Evolutionary conservation across 2,329 filamentous ascomycete genomes (phyloP).

Genomic region (Colletotrichum scovillei): DNA sequence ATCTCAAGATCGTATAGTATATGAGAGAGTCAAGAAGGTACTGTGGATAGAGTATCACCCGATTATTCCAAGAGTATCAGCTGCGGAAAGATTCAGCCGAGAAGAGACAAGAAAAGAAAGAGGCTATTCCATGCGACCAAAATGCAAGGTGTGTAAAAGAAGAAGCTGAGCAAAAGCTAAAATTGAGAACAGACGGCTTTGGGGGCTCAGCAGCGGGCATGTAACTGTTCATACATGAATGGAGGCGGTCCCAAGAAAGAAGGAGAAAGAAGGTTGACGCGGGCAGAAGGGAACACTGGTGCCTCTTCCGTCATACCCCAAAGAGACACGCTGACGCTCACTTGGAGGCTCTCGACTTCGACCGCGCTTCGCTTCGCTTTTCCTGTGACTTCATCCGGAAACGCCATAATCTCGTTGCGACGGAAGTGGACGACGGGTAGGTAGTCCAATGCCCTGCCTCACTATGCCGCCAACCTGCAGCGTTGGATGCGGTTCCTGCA

Average conservation of each 20-base stretch:
- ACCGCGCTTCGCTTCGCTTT: slow-evolving; percentile 11
- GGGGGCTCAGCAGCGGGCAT: slow-evolving; percentile 27
- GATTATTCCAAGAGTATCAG: slow-evolving; percentile 5
- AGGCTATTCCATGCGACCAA: slow-evolving; percentile 26
- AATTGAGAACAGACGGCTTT: slow-evolving; percentile 2
- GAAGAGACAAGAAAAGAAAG: slow-evolving; percentile 22
- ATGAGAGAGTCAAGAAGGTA: slow-evolving; percentile 6
- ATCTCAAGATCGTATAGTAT: slow-evolving; percentile 7
- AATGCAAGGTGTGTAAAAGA: slow-evolving; percentile 14
- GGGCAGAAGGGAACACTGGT: slow-evolving; percentile 5
- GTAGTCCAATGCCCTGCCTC: slow-evolving; percentile 32
- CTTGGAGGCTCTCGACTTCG: neutral
- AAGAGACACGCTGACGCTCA: neutral
- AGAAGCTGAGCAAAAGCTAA: slow-evolving; percentile 29
- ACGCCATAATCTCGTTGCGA: slow-evolving; percentile 19
- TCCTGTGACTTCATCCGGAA: slow-evolving; percentile 23
- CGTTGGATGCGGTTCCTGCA: slow-evolving; percentile 34
- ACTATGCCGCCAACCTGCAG: slow-evolving; percentile 33
- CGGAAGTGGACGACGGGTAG: slow-evolving; percentile 12
- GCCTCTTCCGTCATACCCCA: slow-evolving; percentile 21
- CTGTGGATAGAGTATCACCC: slow-evolving; percentile 9
- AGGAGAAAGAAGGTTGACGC: slow-evolving; percentile 6
- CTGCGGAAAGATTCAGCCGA: slow-evolving; percentile 23
- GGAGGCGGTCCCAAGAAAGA: slow-evolving; percentile 16
- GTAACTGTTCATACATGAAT: slow-evolving; percentile 32